Conservation (phyloP, 208 protist species). For the Crithidia sp. region DNA sequence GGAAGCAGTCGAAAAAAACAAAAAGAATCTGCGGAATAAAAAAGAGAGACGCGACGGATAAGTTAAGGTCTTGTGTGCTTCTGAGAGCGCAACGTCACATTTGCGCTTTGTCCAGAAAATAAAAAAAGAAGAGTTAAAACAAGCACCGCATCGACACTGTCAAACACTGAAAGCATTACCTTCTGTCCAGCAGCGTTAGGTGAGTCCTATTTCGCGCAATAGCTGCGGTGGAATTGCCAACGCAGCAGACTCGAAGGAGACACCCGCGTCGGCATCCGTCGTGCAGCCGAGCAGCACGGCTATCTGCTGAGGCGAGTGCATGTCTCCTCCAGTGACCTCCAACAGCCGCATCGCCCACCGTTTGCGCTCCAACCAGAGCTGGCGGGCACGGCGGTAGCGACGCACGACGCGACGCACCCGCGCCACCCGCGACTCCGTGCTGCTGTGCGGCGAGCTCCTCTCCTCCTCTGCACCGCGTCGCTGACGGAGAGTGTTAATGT, state of each 20-base stretch:
- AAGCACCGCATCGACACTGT: too few relatives aligned
- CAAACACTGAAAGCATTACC: too few relatives aligned
- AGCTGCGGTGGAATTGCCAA: slow-evolving; percentile 49
- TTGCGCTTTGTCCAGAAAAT: too few relatives aligned
- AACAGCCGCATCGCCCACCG: slow-evolving; percentile 68
- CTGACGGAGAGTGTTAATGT: slow-evolving; percentile 1
- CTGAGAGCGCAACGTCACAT: too few relatives aligned
- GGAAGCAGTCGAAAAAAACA: too few relatives aligned
- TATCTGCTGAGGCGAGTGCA: slow-evolving; percentile 45
- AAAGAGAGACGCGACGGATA: too few relatives aligned
- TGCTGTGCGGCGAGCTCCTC: neutral
- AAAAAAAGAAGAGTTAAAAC: too few relatives aligned
- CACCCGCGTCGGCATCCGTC: slow-evolving; percentile 62
- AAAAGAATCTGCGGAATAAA: too few relatives aligned
- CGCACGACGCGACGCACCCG: slow-evolving; percentile 24
- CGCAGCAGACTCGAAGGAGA: slow-evolving; percentile 54
- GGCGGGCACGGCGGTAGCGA: slow-evolving; percentile 58
- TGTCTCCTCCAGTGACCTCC: slow-evolving; percentile 65
- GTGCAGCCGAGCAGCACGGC: slow-evolving; percentile 62
- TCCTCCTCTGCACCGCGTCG: neutral
- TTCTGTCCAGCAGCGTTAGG: neutral
- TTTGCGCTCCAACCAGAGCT: slow-evolving; percentile 73
- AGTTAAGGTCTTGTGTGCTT: too few relatives aligned
- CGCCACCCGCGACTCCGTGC: neutral
- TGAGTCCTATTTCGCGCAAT: slow-evolving; percentile 5